Conservation (phyloP, 163 green algal species). For the Scenedesmus sp. region DNA sequence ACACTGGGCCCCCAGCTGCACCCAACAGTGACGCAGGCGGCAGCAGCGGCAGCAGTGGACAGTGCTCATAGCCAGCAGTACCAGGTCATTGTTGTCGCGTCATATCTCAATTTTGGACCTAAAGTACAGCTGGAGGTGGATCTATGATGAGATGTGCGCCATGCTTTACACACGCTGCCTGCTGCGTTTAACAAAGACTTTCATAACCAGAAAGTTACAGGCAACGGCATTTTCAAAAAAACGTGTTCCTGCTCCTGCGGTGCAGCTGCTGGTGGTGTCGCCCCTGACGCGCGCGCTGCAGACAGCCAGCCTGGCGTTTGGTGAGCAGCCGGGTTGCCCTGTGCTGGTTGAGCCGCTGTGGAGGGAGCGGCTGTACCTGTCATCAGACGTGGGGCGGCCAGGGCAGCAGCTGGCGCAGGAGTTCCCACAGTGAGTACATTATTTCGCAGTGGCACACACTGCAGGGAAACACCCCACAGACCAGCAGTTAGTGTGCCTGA, state of each 20-base stretch:
- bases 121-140: too few species aligned
- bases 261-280: slow-evolving; percentile 72
- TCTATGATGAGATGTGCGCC: too few species aligned
- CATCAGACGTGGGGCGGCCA: slow-evolving; percentile 64
- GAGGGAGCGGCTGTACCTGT: slow-evolving; percentile 74
- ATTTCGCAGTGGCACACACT: too few species aligned
- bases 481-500: neutral
- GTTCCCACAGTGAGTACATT: slow-evolving; percentile 56
- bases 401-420: slow-evolving; percentile 50
- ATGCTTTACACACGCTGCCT: too few species aligned
- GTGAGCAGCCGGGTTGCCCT: slow-evolving; percentile 38
- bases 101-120: too few species aligned
- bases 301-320: slow-evolving; percentile 73
- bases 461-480: neutral
- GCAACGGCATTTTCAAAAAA: too few species aligned
- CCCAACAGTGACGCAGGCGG: neutral
- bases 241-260: neutral
- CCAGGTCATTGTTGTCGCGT: too few species aligned
- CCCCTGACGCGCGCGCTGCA: slow-evolving; percentile 72
- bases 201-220: too few species aligned
- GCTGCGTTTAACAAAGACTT: too few species aligned
- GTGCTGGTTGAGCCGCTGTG: slow-evolving; percentile 64
- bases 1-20: neutral
- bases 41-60: neutral
- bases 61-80: neutral